Percentiles rank a stretch among this genome's conserved stretches.
Evolutionary conservation across 1,139 yeast species (phyloP).

Genomic region (Scheffersomyces insectosa): DNA sequence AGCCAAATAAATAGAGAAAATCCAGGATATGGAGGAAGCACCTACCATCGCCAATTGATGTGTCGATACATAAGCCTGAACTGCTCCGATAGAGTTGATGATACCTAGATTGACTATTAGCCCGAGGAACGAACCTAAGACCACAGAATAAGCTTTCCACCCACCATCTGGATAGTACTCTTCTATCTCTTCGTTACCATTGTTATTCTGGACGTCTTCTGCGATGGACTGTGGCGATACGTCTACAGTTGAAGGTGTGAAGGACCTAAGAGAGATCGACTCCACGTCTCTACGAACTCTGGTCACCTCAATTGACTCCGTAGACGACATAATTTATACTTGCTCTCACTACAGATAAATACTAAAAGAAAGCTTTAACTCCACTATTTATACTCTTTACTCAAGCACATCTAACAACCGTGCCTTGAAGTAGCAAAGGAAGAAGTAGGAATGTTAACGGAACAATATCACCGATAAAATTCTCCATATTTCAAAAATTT

Average conservation of each 20-base stretch:
- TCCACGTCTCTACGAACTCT: too few species aligned
- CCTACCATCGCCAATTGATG: conserved; percentile 23
- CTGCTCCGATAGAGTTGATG: conserved; percentile 29
- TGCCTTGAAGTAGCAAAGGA: not conserved
- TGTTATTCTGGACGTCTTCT: too few species aligned
- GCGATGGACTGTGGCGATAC: too few species aligned
- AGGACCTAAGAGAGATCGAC: too few species aligned
- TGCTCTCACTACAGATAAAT: too few species aligned
- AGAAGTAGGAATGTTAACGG: too few species aligned
- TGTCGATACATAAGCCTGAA: conserved; percentile 27
- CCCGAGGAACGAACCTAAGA: conserved; percentile 31
- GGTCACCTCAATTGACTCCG: not conserved
- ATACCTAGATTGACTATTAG: conserved; percentile 27
- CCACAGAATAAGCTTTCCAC: conserved; percentile 24
- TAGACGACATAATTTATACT: not conserved
- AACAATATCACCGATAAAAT: too few species aligned
- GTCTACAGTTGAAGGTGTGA: too few species aligned
- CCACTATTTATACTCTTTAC: too few species aligned
- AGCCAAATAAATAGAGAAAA: conserved; percentile 15
- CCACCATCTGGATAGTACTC: conserved; percentile 21
- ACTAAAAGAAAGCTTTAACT: too few species aligned
- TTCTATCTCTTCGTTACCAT: not conserved
- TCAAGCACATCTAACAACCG: not conserved
- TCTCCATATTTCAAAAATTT: too few species aligned
- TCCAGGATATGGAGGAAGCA: conserved; percentile 7